Percentiles rank a stretch among this genome's conserved stretches.
These are phyloP conservation scores for Diplodia sapinea DNA, from an alignment of 2,329 filamentous ascomycete species.

Conservation along the genomic window DNA sequence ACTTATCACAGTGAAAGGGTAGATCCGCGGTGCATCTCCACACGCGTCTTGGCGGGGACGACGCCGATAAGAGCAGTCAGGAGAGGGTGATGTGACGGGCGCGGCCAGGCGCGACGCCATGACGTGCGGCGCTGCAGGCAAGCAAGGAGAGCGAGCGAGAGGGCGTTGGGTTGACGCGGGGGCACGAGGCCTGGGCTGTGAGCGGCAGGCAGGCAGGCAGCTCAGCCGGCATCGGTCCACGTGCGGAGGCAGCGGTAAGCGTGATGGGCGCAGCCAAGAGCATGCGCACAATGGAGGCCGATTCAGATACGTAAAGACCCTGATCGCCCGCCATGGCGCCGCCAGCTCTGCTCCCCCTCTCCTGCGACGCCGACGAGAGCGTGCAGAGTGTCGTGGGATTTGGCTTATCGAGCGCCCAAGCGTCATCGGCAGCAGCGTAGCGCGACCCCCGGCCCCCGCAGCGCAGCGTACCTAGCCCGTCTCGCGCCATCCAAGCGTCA, in stretches of 20 bases:
- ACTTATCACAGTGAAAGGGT: conserved; percentile 26
- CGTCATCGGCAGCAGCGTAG: conserved; percentile 17
- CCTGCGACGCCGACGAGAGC: background rate
- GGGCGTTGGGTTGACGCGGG: background rate
- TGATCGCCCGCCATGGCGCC: conserved; percentile 18
- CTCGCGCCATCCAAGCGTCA: background rate
- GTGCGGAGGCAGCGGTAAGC: conserved; percentile 24
- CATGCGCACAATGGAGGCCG: conserved; percentile 8
- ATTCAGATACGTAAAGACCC: conserved; percentile 19
- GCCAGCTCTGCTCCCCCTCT: background rate
- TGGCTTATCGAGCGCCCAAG: conserved; percentile 28
- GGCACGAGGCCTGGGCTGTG: background rate
- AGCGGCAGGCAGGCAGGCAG: conserved; percentile 10
- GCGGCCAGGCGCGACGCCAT: background rate
- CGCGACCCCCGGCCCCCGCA: conserved; percentile 18
- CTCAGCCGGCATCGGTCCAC: conserved; percentile 16
- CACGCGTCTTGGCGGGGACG: conserved; percentile 3
- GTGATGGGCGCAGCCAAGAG: conserved; percentile 9
- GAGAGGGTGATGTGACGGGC: conserved; percentile 29
- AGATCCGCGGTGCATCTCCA: conserved; percentile 25
- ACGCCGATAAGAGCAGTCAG: conserved; percentile 10
- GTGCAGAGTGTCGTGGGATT: conserved; percentile 7
- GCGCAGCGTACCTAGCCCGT: background rate
- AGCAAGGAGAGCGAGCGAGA: background rate
- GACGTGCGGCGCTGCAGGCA: conserved; percentile 17